Evolutionary conservation across 495 filamentous ascomycete species (phyloP), one percentile per base, ranked within the genome.

Genomic region (Neurospora sp.): DNA sequence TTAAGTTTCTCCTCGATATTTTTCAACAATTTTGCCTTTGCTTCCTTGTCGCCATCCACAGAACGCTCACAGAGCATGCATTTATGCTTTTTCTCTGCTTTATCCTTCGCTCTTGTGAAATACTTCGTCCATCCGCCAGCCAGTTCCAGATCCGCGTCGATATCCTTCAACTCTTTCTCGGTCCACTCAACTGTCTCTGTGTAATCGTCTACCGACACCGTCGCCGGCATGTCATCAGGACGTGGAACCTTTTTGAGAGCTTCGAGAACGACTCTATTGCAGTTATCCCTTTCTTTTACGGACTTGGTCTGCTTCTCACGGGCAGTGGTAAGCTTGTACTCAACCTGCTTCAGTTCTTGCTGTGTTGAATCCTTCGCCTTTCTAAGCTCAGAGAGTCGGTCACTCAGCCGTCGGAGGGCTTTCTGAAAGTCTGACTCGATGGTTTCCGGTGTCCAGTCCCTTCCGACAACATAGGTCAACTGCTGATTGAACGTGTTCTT

Each of bases 291-390:
- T 71, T 94, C 91, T 65, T 87, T 85, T 39, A 88, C 83, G 70
- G 90, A 90, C 77, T 89, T 88, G 65, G 84, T 89, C 37, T 92
- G 81, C 69, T 84, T 88, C 22, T 88, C 88, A 39, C 87, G 86
- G 14, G 82, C 79, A 61, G 84, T 89, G 18, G 87, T 90, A n/a
- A 97, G 83, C 77, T 91, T 93, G 78, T 87, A 93, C 73, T 96
- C 90, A 27, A 93, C 80, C 70, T 94, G 90, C 77, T 93, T 90
- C 10, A 96, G 84, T 71, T 97, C 90, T 77, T 91, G 86, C 75
- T 85, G 89, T 9, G 88, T 85, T 31, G 84, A 83, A 69, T 97
- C 93, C 47, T 93, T 90, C 53, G 89, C 83, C 65, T 87, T 85
- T 76, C 92, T 89, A 3, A 89, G 87, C 68, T 93, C 89, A 20